These are phyloP conservation scores for Candida suzukii DNA, from an alignment of 805 yeast genomes.

Conservation along the genomic window DNA sequence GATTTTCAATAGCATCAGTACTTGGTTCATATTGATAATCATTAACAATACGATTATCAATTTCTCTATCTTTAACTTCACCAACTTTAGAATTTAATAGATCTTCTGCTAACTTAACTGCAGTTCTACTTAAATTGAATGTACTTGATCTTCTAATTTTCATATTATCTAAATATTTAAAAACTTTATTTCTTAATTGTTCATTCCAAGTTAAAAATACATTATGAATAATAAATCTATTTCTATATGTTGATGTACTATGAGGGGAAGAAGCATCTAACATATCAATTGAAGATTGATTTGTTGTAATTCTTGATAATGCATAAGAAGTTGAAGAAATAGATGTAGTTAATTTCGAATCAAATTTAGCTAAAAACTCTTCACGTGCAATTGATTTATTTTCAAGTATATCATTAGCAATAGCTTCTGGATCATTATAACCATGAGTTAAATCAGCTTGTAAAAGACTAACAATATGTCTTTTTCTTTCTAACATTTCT, in stretches of 20 bases:
- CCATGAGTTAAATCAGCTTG: slow-evolving; percentile 19
- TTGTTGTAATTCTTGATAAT: slow-evolving; percentile 5
- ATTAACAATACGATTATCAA: neutral
- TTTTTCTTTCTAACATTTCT: slow-evolving; percentile 24
- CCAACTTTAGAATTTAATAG: slow-evolving; percentile 1
- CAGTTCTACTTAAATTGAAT: slow-evolving; percentile 24
- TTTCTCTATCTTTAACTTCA: neutral
- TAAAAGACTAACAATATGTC: slow-evolving; percentile 16
- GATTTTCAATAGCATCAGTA: slow-evolving; percentile 29
- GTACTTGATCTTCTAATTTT: slow-evolving; percentile 18
- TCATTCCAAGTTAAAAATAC: slow-evolving; percentile 77
- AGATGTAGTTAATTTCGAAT: neutral
- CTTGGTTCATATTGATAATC: slow-evolving; percentile 13
- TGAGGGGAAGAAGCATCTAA: slow-evolving; percentile 20
- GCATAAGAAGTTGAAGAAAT: slow-evolving; percentile 8
- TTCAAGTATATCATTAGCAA: slow-evolving; percentile 16
- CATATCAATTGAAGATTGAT: neutral
- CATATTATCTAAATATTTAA: slow-evolving; percentile 40
- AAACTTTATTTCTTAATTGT: slow-evolving; percentile 50
- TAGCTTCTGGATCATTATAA: slow-evolving; percentile 15
- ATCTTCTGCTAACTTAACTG: slow-evolving; percentile 24
- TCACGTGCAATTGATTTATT: slow-evolving; percentile 13
- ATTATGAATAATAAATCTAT: slow-evolving; percentile 71
- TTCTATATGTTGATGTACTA: slow-evolving; percentile 29
- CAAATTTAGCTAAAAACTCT: neutral